Percentiles rank a stretch among this genome's conserved stretches.
Conservation (phyloP, 2,329 filamentous ascomycete genomes). For the Xylariales sp. region DNA sequence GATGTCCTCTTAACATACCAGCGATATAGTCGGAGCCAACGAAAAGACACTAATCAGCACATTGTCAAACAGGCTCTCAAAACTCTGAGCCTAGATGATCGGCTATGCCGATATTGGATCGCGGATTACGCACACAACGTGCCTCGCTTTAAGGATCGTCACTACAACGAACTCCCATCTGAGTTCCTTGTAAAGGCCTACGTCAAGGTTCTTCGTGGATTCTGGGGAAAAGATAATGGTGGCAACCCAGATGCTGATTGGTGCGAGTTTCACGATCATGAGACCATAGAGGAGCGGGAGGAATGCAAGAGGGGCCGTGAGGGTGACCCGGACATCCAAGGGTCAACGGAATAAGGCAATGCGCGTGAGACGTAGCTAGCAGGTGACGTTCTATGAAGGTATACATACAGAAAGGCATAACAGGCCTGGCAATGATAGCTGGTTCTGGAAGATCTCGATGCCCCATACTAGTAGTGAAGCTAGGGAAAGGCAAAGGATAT, state of each 20-base stretch:
- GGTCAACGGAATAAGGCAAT: background rate
- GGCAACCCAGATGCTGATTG: background rate
- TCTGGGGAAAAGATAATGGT: too few species aligned
- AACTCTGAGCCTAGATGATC: background rate
- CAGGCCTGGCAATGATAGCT: too few species aligned
- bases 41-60: background rate
- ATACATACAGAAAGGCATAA: too few species aligned
- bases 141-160: too few species aligned
- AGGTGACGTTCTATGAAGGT: too few species aligned
- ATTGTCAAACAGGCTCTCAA: background rate
- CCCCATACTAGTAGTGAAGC: too few species aligned
- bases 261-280: conserved; percentile 2
- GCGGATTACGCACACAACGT: background rate
- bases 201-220: too few species aligned
- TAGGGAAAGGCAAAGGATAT: too few species aligned
- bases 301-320: background rate
- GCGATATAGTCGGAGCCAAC: background rate
- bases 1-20: background rate
- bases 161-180: background rate
- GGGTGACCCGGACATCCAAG: background rate
- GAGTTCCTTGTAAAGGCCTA: background rate
- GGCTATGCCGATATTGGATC: background rate
- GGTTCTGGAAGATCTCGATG: too few species aligned
- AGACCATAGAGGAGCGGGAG: background rate
- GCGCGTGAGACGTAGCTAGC: background rate